These are phyloP conservation scores for Rhizopogon salebrosus DNA, from an alignment of 768 basidiomycete genomes.

Conservation along the genomic window DNA sequence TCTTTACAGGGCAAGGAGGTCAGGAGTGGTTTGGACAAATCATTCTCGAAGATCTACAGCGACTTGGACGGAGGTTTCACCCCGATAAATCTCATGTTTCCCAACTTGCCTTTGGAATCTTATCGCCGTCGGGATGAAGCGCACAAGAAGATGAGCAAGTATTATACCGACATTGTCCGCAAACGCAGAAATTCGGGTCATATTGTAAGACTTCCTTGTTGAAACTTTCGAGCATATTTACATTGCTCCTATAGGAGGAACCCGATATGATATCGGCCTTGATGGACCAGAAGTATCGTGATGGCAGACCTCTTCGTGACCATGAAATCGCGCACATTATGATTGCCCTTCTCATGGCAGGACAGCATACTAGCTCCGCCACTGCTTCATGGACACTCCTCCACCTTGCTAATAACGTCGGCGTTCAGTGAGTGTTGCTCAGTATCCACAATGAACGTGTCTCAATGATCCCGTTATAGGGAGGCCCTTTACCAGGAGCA, in stretches of 20 bases:
- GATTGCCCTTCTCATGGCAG: slow-evolving; percentile 99
- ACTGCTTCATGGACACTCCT: slow-evolving; percentile 88
- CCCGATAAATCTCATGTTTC: slow-evolving; percentile 92
- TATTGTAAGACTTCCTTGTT: slow-evolving; percentile 23
- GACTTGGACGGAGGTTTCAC: slow-evolving; percentile 97
- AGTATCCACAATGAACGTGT: background rate
- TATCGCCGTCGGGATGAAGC: slow-evolving; percentile 87
- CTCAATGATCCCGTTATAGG: slow-evolving; percentile 31
- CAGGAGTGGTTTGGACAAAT: slow-evolving; percentile 69
- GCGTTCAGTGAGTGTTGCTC: slow-evolving; percentile 57
- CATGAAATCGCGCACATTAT: slow-evolving; percentile 96
- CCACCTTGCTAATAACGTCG: slow-evolving; percentile 72
- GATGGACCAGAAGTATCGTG: slow-evolving; percentile 76
- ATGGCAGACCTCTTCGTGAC: slow-evolving; percentile 72
- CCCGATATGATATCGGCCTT: slow-evolving; percentile 93
- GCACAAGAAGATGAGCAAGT: slow-evolving; percentile 89
- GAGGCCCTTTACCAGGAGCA: slow-evolving; percentile 89
- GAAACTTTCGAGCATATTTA: background rate
- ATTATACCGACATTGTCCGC: slow-evolving; percentile 83
- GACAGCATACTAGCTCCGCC: slow-evolving; percentile 96
- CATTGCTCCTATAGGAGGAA: slow-evolving; percentile 45
- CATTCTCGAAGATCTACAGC: slow-evolving; percentile 78
- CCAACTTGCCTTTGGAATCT: slow-evolving; percentile 85
- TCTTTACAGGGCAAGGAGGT: slow-evolving; percentile 95
- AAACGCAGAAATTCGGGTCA: slow-evolving; percentile 53